Conservation (phyloP, 2,329 filamentous ascomycete species). For the Fusarium hainanense region DNA sequence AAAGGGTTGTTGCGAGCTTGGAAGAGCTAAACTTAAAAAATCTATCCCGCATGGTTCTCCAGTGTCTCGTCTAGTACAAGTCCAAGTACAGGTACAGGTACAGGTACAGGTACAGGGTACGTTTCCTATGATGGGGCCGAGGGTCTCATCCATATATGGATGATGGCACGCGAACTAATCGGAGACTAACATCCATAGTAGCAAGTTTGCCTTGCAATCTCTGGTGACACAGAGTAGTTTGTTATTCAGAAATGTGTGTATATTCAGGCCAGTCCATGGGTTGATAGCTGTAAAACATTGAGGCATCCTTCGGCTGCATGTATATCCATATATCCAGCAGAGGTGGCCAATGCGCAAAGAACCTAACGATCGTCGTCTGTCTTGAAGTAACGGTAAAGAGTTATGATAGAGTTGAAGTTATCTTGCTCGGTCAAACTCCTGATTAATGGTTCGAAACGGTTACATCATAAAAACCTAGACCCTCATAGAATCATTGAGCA, state of each 20-base stretch:
- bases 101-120: background rate
- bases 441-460: background rate
- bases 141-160: background rate
- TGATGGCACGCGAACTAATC: background rate
- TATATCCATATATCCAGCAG: background rate
- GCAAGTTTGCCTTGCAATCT: background rate
- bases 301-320: background rate
- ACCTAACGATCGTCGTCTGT: background rate
- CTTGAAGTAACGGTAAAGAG: background rate
- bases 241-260: no score
- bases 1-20: slow-evolving; percentile 26
- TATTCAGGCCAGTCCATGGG: background rate
- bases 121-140: background rate
- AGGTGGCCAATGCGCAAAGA: background rate
- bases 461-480: background rate
- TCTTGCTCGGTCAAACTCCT: background rate
- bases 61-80: background rate
- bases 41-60: slow-evolving; percentile 10
- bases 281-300: background rate
- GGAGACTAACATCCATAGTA: background rate
- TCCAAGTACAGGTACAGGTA: background rate
- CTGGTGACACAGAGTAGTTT: background rate
- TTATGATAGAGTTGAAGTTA: background rate
- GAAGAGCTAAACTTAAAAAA: slow-evolving; percentile 26
- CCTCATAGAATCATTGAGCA: background rate